Base-by-base conservation (phyloP, 768 basidiomycete genomes). In the Lentinus tigrinus region DNA sequence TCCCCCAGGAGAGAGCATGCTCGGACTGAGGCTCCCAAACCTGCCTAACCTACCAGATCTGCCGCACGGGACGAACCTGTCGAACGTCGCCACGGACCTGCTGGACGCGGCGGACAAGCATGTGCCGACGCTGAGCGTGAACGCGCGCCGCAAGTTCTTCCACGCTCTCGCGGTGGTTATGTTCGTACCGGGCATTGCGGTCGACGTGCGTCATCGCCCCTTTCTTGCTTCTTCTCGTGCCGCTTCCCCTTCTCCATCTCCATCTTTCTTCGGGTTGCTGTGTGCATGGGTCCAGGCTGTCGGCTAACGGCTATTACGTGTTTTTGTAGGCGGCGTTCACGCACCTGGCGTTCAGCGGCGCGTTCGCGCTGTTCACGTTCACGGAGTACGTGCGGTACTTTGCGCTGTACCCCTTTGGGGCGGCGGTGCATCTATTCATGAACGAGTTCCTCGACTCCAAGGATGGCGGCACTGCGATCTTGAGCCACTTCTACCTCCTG, bases 351-450 rank as follows among this genome's bases (percentile, higher is more conserved):
- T 97, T 99, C 76, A 95, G 92, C 65, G 88, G 85, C 19, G 96
- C 96, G 2, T 98, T 99, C 72, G 88, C 97, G 9, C 73, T 93
- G 63, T 98, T 99, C 77, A 92, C 87, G 23, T 98, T 99, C 71
- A 87, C 92, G 56, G 97, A 99, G 76, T 98, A 98, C 76, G 84
- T 98, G 62, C 92, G 97, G 57, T 99, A 98, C 74, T 99, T 98
- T 73, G 97, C 97, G 37, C 83, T 99, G 48, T 98, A 97, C 75
- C 97, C 97, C 3, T 91, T 98, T 65, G 94, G 95, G 14, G 95
- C 91, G 10, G 78, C 85, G 11, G 85, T 99, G 19, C 97, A 99
- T 74, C 76, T 98, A 54, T 99, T 99, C 73, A 87, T 99, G 85
- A 91, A 90, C 75, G 97, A 99, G 71, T 99, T 99, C 69, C 77